Evolutionary conservation across 768 basidiomycete genomes (phyloP), one percentile per base, ranked within the genome.

Genomic region (Coprinellus aureogranulatus): DNA sequence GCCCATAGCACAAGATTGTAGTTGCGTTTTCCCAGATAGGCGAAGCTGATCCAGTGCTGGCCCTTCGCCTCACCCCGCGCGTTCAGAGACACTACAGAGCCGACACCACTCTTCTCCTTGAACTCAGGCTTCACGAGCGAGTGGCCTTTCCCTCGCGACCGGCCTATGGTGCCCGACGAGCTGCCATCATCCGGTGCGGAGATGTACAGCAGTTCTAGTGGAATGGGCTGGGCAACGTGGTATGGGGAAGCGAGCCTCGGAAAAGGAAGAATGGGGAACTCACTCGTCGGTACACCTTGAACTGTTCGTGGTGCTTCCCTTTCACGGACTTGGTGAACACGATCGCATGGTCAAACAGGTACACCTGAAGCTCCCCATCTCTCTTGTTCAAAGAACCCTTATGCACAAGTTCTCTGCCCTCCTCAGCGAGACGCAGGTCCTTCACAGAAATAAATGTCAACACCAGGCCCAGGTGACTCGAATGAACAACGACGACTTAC

Each of bases 341-440:
- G 42, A 99, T 75, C 1, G 94, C 94, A 71, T 99, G 97, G 69
- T 99, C 97, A 68, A 99, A 97, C 66, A 99, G 73, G 77, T 96
- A 98, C 5, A 96, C 91, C 64, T 92, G 84, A 50, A 98, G 77
- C 68, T 98, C 96, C 16, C 93, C 94, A 65, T 87, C 93, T 8
- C 94, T 85, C 67, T 94, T 92, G 69, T 92, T 97, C 62, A 98
- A 76, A 26, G 85, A 74, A 22, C 94, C 94, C 72, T 94, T 98
- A 74, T 90, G 90, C 26, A 98, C 82, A 66, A 98, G 81, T 75
- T 98, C 89, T 14, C 97, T 85, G 5, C 86, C 87, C 66, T 96
- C 91, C 64, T 98, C 94, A 53, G 81, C 81, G 54, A 99, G 72
- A 28, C 90, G 85, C 45, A 99, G 75, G 67, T 98, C 88, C 92